Percentiles rank a stretch among this genome's conserved stretches.
phyloP scores from a whole-genome alignment of 139 green algal genomes.

The Chloropicon primus region DNA sequence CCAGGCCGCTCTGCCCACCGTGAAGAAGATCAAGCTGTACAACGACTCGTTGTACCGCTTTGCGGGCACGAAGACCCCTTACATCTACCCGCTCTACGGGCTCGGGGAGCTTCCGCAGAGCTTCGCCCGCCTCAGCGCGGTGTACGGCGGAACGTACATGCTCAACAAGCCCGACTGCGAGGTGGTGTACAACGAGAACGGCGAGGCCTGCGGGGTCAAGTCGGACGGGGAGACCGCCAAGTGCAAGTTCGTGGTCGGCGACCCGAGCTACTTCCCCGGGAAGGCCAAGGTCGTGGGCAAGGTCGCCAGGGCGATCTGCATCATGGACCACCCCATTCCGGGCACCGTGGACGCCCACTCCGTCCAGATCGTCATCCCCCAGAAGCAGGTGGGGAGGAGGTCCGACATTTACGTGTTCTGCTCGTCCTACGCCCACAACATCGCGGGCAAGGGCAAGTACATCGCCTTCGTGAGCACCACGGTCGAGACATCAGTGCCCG shows the following conservation, averaged over 20 bases:
- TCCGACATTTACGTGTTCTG: constrained; percentile 99
- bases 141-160: constrained; percentile 99
- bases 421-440: constrained; percentile 79
- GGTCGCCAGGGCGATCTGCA: constrained; percentile 47
- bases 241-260: constrained; percentile 84
- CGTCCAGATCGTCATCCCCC: constrained; percentile 93
- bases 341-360: constrained; percentile 76
- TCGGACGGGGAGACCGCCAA: constrained; percentile 71
- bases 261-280: constrained; percentile 74
- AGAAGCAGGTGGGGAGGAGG: constrained; percentile 78
- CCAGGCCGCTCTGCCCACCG: constrained; percentile 61
- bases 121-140: constrained; percentile 87
- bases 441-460: constrained; percentile 79
- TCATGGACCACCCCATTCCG: constrained; percentile 90
- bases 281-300: constrained; percentile 71
- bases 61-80: constrained; percentile 70
- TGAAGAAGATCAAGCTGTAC: constrained; percentile 91
- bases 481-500: constrained; percentile 67
- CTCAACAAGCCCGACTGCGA: constrained; percentile 73
- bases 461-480: constrained; percentile 94
- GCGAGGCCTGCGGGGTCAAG: constrained; percentile 63
- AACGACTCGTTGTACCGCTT: constrained; percentile 89
- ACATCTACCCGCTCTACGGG: constrained; percentile 98
- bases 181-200: constrained; percentile 67
- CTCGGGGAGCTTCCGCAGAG: constrained; percentile 92